These are phyloP conservation scores for Aspergillus nomiae DNA, from an alignment of 2,329 filamentous ascomycete species.

Conservation along the genomic window DNA sequence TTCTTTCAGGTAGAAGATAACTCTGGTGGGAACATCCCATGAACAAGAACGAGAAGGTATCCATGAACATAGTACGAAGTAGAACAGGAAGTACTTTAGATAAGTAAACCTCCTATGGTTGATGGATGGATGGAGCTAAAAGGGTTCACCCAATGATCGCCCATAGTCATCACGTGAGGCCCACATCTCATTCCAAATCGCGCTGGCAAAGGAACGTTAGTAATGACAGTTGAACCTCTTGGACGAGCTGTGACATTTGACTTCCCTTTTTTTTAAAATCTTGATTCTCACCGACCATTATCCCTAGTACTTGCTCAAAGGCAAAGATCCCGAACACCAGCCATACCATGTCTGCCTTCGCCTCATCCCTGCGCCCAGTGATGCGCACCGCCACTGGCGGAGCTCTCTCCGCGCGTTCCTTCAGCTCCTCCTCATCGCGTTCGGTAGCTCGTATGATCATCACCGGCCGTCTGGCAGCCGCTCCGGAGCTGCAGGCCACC, in stretches of 20 bases:
- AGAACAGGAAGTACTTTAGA: background rate
- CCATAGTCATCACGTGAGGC: conserved; percentile 7
- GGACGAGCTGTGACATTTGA: background rate
- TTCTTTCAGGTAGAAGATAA: background rate
- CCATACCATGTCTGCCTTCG: conserved; percentile 45
- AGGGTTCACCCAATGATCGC: background rate
- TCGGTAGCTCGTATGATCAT: conserved; percentile 79
- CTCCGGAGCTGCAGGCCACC: conserved; percentile 73
- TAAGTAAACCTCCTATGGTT: background rate
- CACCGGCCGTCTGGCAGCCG: conserved; percentile 78
- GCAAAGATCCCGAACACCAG: background rate
- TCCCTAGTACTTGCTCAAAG: background rate
- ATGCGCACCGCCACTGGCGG: conserved; percentile 47
- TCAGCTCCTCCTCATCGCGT: conserved; percentile 66
- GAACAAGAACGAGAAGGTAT: background rate
- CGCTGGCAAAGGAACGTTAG: background rate
- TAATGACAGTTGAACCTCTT: conserved; percentile 1
- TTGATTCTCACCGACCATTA: conserved; percentile 1
- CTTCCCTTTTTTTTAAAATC: background rate
- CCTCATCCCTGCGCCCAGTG: conserved; percentile 55
- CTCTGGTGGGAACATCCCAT: background rate
- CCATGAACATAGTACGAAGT: background rate
- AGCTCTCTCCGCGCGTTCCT: conserved; percentile 61
- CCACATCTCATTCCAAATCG: background rate
- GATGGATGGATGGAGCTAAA: background rate